A percentile compares a stretch with the other conserved stretches of the same genome.
Conservation (phyloP, 1,284 basidiomycete species). For the Coniferiporia sulphurascens region DNA sequence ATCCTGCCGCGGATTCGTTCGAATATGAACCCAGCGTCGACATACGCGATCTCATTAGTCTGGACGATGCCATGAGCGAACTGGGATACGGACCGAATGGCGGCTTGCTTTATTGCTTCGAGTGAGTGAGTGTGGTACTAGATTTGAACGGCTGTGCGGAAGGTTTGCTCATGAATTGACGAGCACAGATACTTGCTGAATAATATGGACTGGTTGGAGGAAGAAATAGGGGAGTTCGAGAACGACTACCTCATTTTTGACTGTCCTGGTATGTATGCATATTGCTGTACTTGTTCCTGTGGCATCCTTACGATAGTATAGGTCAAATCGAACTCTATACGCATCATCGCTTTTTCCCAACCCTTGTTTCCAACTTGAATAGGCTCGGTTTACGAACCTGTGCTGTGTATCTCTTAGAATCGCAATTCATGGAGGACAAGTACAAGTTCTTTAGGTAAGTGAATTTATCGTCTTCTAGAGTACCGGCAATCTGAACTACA, state of each 20-base stretch:
- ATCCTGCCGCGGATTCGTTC: slow-evolving; percentile 92
- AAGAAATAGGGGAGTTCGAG: slow-evolving; percentile 91
- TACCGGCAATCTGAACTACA: slow-evolving; percentile 11
- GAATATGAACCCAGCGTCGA: slow-evolving; percentile 93
- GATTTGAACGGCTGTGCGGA: not conserved
- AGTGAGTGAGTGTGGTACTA: slow-evolving; percentile 70
- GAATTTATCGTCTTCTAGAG: not conserved
- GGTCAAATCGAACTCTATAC: slow-evolving; percentile 99
- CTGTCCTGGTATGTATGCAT: slow-evolving; percentile 75
- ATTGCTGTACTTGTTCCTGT: slow-evolving; percentile 1
- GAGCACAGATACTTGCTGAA: slow-evolving; percentile 82
- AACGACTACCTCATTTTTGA: slow-evolving; percentile 98
- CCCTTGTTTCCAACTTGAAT: slow-evolving; percentile 70
- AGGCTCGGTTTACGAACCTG: slow-evolving; percentile 75
- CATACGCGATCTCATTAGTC: slow-evolving; percentile 88
- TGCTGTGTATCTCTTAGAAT: slow-evolving; percentile 91
- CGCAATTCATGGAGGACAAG: slow-evolving; percentile 98
- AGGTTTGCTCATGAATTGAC: not conserved
- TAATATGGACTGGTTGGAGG: slow-evolving; percentile 99
- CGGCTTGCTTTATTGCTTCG: slow-evolving; percentile 97
- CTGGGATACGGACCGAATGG: slow-evolving; percentile 96
- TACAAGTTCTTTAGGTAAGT: slow-evolving; percentile 92
- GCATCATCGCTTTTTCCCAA: slow-evolving; percentile 94
- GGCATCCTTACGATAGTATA: slow-evolving; percentile 27
- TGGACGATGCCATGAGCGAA: slow-evolving; percentile 97